Evolutionary conservation across 1,284 basidiomycete genomes (phyloP).

Genomic region (Cutaneotrichosporon sp.): DNA sequence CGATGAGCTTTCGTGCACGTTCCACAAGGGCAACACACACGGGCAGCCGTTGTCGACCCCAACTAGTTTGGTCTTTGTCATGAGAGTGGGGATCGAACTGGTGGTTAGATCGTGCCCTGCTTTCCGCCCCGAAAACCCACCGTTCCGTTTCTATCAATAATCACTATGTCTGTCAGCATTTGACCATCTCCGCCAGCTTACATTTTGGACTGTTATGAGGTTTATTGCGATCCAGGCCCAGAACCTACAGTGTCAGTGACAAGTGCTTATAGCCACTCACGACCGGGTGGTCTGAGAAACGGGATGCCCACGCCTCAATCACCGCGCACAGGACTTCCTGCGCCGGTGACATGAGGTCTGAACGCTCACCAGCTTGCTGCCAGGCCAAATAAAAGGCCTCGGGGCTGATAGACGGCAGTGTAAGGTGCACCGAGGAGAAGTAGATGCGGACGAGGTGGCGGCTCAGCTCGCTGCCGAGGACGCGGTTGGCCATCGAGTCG

Average conservation of each 20-base stretch:
- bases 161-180: conserved; percentile 22
- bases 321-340: conserved; percentile 37
- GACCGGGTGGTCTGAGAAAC: conserved; percentile 38
- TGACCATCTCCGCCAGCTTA: background rate
- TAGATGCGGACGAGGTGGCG: conserved; percentile 31
- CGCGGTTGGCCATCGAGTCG: conserved; percentile 30
- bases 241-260: conserved; percentile 15
- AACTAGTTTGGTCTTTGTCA: conserved; percentile 24
- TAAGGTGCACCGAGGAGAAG: conserved; percentile 34
- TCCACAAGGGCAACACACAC: conserved; percentile 31
- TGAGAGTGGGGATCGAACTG: background rate
- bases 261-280: conserved; percentile 12
- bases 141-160: conserved; percentile 8
- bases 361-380: conserved; percentile 30
- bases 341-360: conserved; percentile 30
- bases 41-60: conserved; percentile 25
- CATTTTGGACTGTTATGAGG: conserved; percentile 4
- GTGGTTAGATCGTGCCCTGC: background rate
- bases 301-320: conserved; percentile 40
- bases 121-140: conserved; percentile 21
- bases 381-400: conserved; percentile 37
- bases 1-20: conserved; percentile 30
- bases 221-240: conserved; percentile 20
- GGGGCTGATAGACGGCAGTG: conserved; percentile 34
- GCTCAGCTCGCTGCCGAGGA: conserved; percentile 28